Conservation (phyloP, 352 stramenopile genomes). For the Phytophthora vignae region DNA sequence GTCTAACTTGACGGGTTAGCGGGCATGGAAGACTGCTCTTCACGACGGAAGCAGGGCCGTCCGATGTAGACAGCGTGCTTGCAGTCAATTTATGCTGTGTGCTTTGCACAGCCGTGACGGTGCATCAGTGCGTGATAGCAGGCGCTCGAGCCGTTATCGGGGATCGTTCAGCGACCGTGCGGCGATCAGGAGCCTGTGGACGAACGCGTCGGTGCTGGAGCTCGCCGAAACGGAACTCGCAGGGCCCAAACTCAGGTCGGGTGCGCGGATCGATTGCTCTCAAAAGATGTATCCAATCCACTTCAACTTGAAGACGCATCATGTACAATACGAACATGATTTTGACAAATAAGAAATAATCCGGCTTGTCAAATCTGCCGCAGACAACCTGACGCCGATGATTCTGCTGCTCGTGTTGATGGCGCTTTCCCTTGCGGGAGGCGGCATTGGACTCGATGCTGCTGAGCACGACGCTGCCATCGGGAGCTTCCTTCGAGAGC, state of each 20-base stretch:
- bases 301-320: not conserved
- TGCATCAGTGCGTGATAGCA: not conserved
- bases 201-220: slow-evolving; percentile 1
- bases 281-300: too few relatives aligned
- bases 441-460: not conserved
- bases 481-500: slow-evolving; percentile 33
- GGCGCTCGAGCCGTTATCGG: slow-evolving; percentile 1
- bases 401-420: slow-evolving; percentile 13
- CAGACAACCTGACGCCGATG: not conserved
- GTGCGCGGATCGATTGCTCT: not conserved
- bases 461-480: slow-evolving; percentile 15
- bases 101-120: not conserved
- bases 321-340: not conserved
- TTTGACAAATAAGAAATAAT: slow-evolving; percentile 28
- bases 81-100: not conserved
- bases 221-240: not conserved
- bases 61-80: not conserved
- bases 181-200: slow-evolving; percentile 12
- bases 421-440: slow-evolving; percentile 3
- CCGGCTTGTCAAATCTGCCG: not conserved
- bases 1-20: not conserved
- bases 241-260: slow-evolving; percentile 2
- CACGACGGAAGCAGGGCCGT: not conserved
- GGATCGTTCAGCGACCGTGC: slow-evolving; percentile 11
- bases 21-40: not conserved